phyloP scores from a whole-genome alignment of 2,329 filamentous ascomycete species.

The Ophiostoma triangulosporum region DNA sequence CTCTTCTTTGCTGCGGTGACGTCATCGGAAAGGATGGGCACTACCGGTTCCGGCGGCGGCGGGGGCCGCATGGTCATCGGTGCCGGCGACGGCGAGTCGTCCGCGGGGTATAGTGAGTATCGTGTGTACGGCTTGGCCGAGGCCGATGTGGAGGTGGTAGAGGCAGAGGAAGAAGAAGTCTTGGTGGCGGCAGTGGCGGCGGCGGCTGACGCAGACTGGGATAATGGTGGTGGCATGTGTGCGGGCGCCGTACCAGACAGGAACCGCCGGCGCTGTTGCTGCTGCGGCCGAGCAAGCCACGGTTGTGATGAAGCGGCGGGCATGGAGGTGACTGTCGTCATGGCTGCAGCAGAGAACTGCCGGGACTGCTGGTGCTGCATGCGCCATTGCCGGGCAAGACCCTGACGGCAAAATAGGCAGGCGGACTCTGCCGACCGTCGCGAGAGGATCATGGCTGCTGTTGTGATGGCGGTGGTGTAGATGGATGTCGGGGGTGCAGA shows the following conservation, averaged over 20 bases:
- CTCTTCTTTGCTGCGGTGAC: not conserved
- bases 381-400: constrained; percentile 26
- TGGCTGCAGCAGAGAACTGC: constrained; percentile 14
- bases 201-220: not conserved
- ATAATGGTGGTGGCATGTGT: constrained; percentile 19
- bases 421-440: constrained; percentile 24
- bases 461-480: not conserved
- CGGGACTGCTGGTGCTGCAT: constrained; percentile 19
- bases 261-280: constrained; percentile 24
- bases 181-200: not conserved
- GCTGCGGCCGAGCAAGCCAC: constrained; percentile 18
- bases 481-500: not conserved
- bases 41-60: constrained; percentile 5
- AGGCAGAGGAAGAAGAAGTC: not conserved
- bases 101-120: constrained; percentile 9
- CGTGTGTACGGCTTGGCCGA: constrained; percentile 11
- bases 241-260: constrained; percentile 34
- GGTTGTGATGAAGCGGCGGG: constrained; percentile 22
- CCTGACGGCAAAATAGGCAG: constrained; percentile 28
- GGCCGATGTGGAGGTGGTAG: constrained; percentile 1
- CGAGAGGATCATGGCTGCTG: constrained; percentile 27
- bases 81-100: not conserved
- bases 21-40: constrained; percentile 15
- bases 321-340: not conserved
- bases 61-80: constrained; percentile 9